Evolutionary conservation across 73 alveolate species (phyloP).

Genomic region (Blepharisma stoltei): DNA sequence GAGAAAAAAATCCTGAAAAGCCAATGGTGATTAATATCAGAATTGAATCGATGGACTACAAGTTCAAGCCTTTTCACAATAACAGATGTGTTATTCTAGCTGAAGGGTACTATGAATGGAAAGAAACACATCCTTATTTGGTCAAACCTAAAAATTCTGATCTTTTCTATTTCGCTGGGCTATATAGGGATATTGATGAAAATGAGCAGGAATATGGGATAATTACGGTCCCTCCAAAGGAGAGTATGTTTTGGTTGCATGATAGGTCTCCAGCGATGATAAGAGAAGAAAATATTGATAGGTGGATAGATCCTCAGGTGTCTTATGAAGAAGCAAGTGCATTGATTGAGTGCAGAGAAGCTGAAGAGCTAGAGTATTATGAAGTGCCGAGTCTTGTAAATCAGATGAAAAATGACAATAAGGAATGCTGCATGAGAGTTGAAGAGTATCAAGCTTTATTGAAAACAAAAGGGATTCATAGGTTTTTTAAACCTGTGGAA

Average conservation of each 20-base stretch:
- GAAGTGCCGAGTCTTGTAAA: not conserved
- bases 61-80: too few species aligned
- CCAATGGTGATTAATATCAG: too few species aligned
- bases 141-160: conserved; percentile 48
- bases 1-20: too few species aligned
- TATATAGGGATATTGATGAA: conserved; percentile 59
- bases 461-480: conserved; percentile 68
- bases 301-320: conserved; percentile 71
- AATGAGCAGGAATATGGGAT: conserved; percentile 91
- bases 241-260: conserved; percentile 74
- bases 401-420: conserved; percentile 47
- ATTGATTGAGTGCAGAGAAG: conserved; percentile 81
- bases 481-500: conserved; percentile 87
- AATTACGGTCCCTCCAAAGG: conserved; percentile 88
- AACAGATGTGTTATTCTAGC: too few species aligned
- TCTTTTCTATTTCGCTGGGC: conserved; percentile 36
- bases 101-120: not conserved
- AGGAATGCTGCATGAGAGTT: conserved; percentile 67
- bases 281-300: conserved; percentile 37
- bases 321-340: conserved; percentile 65
- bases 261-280: conserved; percentile 70
- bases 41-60: too few species aligned
- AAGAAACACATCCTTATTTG: not conserved
- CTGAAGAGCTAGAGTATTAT: conserved; percentile 56
- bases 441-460: conserved; percentile 54